Conservation (phyloP, 1,139 yeast species). For the Yamadazyma buinensis region DNA sequence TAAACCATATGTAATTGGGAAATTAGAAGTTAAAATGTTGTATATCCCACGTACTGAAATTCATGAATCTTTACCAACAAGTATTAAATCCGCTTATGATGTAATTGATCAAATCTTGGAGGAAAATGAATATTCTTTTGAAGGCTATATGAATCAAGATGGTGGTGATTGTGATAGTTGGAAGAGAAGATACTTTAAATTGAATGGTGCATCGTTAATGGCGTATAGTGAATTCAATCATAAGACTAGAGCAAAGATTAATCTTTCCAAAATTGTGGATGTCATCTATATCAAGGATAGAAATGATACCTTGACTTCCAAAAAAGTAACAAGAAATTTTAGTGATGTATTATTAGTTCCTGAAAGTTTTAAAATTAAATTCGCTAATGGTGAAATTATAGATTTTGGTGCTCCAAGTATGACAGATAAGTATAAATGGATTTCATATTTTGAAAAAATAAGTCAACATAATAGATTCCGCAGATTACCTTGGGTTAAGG, state of each 20-base stretch:
- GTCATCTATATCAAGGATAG: conserved; percentile 49
- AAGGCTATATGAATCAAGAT: conserved; percentile 71
- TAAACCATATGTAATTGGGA: conserved; percentile 63
- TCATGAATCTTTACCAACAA: conserved; percentile 60
- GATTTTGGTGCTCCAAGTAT: conserved; percentile 65
- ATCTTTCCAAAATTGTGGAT: conserved; percentile 57
- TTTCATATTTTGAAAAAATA: conserved; percentile 47
- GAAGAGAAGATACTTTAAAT: conserved; percentile 60
- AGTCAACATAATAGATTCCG: conserved; percentile 51
- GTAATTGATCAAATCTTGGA: conserved; percentile 45
- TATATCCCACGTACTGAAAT: conserved; percentile 59
- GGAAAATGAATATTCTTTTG: conserved; percentile 36
- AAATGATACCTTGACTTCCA: conserved; percentile 22
- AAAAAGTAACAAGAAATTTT: conserved; percentile 46
- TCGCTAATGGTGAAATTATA: conserved; percentile 66
- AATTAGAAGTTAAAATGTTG: conserved; percentile 68
- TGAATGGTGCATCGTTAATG: conserved; percentile 56
- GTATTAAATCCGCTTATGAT: conserved; percentile 56
- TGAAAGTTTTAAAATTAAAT: conserved; percentile 60
- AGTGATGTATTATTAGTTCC: conserved; percentile 62
- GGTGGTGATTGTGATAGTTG: conserved; percentile 71
- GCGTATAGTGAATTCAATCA: conserved; percentile 63
- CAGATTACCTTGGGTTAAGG: conserved; percentile 70
- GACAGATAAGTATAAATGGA: conserved; percentile 57
- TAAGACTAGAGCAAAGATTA: conserved; percentile 65